A percentile compares a stretch with the other conserved stretches of the same genome.
Evolutionary conservation across 768 basidiomycete species (phyloP).

Genomic region (Russula emetica): DNA sequence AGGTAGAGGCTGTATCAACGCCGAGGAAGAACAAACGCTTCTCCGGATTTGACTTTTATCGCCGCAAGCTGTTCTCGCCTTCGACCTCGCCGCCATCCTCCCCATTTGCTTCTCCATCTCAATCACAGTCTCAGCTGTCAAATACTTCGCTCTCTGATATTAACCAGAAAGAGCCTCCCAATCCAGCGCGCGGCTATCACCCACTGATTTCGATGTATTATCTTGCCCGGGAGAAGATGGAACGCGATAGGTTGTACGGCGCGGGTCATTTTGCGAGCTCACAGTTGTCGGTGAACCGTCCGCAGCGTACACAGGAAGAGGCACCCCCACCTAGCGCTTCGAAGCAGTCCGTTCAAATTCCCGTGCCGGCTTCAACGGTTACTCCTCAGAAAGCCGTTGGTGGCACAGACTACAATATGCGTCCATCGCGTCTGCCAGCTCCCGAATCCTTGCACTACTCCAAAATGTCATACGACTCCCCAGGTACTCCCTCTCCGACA

Average conservation of each 20-base stretch:
- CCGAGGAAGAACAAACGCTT: slow-evolving; percentile 77
- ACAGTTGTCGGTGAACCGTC: slow-evolving; percentile 51
- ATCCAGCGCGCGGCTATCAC: slow-evolving; percentile 92
- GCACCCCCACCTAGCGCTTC: slow-evolving; percentile 25
- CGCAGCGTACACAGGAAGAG: slow-evolving; percentile 19
- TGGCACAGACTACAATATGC: slow-evolving; percentile 78
- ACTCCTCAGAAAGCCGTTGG: slow-evolving; percentile 38
- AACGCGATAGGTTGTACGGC: slow-evolving; percentile 91
- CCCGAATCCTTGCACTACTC: slow-evolving; percentile 81
- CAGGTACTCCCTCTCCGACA: slow-evolving; percentile 54
- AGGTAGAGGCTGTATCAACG: slow-evolving; percentile 26
- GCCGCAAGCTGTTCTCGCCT: slow-evolving; percentile 76
- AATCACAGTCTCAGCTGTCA: slow-evolving; percentile 53
- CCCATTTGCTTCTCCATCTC: slow-evolving; percentile 57
- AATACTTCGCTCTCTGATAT: slow-evolving; percentile 44
- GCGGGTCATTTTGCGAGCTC: slow-evolving; percentile 92
- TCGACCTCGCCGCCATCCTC: slow-evolving; percentile 46
- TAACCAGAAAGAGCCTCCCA: slow-evolving; percentile 47
- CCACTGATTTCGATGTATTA: slow-evolving; percentile 96
- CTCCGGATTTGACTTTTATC: slow-evolving; percentile 92
- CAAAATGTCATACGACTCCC: slow-evolving; percentile 70
- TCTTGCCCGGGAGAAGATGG: slow-evolving; percentile 91
- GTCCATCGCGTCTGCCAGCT: slow-evolving; percentile 72
- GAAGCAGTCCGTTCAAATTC: slow-evolving; percentile 29
- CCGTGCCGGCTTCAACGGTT: slow-evolving; percentile 30